Percentiles rank a stretch among this genome's conserved stretches.
Evolutionary conservation across 345 rosid genomes (phyloP).

Genomic region (Barbarea vulgaris): DNA sequence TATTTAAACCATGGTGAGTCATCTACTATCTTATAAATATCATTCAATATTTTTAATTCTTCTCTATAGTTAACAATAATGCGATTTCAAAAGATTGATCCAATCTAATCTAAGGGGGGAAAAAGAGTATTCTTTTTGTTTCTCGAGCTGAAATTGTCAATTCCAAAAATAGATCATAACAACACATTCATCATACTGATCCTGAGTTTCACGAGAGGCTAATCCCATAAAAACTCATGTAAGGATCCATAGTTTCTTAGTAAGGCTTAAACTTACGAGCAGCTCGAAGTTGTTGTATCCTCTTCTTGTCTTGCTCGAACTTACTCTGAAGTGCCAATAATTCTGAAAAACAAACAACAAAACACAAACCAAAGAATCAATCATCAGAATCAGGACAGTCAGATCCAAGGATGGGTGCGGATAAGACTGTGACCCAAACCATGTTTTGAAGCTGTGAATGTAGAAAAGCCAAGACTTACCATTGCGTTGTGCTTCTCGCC

Average conservation of each 20-base stretch:
- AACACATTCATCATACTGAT: slow-evolving; percentile 17
- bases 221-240: neutral
- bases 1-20: neutral
- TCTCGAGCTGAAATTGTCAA: slow-evolving; percentile 4
- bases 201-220: neutral
- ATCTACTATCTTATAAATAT: neutral
- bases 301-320: slow-evolving; percentile 90
- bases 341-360: slow-evolving; percentile 58
- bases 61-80: neutral
- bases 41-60: neutral
- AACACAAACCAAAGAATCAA: slow-evolving; percentile 17
- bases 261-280: slow-evolving; percentile 91
- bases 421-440: neutral
- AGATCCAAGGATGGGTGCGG: neutral
- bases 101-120: neutral
- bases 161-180: slow-evolving; percentile 20
- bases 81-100: neutral
- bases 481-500: slow-evolving; percentile 79
- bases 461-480: slow-evolving; percentile 49
- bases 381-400: neutral
- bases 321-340: slow-evolving; percentile 72
- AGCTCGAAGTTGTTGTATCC: slow-evolving; percentile 87
- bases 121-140: neutral
- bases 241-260: slow-evolving; percentile 29
- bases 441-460: neutral